Evolutionary conservation across 2,329 filamentous ascomycete species (phyloP).

Genomic region (Leptographium procerum): DNA sequence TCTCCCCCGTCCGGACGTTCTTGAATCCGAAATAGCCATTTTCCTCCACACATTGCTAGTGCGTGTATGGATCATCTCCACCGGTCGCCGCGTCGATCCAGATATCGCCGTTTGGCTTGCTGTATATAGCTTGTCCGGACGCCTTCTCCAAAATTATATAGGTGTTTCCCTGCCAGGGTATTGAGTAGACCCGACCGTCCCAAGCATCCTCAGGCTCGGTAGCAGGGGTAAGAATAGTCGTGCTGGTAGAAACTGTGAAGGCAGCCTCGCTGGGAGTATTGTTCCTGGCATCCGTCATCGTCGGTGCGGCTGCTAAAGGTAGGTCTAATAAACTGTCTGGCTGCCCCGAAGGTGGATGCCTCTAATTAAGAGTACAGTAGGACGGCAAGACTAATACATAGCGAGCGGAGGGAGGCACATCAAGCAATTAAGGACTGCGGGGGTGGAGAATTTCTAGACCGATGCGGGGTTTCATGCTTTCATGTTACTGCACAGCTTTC

Average conservation of each 20-base stretch:
- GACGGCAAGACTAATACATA: not conserved
- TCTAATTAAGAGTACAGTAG: not conserved
- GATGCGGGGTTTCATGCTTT: too few relatives aligned
- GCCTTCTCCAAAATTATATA: not conserved
- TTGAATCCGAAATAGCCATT: conserved; percentile 1
- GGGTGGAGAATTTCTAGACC: too few relatives aligned
- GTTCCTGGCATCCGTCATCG: not conserved
- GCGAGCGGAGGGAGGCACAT: too few relatives aligned
- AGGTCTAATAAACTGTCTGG: not conserved
- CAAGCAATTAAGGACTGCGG: too few relatives aligned
- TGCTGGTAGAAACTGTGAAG: not conserved
- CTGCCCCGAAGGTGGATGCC: not conserved
- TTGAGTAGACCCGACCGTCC: not conserved
- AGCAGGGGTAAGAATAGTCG: not conserved
- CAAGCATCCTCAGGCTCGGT: not conserved
- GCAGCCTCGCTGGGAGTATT: not conserved
- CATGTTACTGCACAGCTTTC: too few relatives aligned
- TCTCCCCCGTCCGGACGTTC: not conserved
- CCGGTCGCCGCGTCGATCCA: not conserved
- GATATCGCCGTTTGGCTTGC: not conserved
- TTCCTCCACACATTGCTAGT: not conserved
- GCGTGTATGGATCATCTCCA: not conserved
- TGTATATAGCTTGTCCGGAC: not conserved
- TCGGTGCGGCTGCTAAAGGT: not conserved
- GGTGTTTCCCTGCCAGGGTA: not conserved